phyloP scores from a whole-genome alignment of 2,329 filamentous ascomycete species.

The Didymella keratinophila region DNA sequence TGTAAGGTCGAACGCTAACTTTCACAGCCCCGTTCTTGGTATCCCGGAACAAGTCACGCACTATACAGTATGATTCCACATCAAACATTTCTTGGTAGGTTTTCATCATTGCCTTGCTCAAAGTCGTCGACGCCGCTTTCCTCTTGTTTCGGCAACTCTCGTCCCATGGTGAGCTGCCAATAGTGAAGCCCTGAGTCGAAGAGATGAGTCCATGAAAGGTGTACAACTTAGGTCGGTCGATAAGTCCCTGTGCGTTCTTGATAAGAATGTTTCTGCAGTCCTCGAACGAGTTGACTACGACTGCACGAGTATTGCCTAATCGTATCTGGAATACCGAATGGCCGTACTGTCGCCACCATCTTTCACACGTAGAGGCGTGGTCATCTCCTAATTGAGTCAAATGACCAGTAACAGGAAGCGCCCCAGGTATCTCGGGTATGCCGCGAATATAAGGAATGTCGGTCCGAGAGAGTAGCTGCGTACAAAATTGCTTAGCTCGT shows the following conservation, averaged over 20 bases:
- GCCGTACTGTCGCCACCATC: neutral
- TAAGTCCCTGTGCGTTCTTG: slow-evolving; percentile 59
- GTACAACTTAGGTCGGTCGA: slow-evolving; percentile 60
- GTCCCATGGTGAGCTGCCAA: slow-evolving; percentile 63
- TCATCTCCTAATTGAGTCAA: neutral
- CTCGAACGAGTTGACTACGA: slow-evolving; percentile 56
- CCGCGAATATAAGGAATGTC: slow-evolving; percentile 60
- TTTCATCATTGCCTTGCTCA: slow-evolving; percentile 53
- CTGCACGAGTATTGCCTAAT: neutral
- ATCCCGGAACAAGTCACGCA: neutral
- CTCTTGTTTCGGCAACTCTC: slow-evolving; percentile 62
- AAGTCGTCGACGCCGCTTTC: slow-evolving; percentile 58
- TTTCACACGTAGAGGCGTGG: neutral
- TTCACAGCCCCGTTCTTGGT: neutral
- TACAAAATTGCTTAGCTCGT: neutral
- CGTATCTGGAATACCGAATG: neutral
- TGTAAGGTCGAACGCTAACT: neutral
- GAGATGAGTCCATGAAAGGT: slow-evolving; percentile 63
- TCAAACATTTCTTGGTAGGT: neutral
- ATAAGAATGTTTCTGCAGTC: slow-evolving; percentile 61
- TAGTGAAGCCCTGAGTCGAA: slow-evolving; percentile 60
- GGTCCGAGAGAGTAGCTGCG: slow-evolving; percentile 44
- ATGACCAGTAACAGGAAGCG: neutral
- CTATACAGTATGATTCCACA: neutral
- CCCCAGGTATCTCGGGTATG: slow-evolving; percentile 34